These are phyloP conservation scores for Aureobasidium zeae DNA, from an alignment of 2,329 filamentous ascomycete genomes.

Conservation along the genomic window DNA sequence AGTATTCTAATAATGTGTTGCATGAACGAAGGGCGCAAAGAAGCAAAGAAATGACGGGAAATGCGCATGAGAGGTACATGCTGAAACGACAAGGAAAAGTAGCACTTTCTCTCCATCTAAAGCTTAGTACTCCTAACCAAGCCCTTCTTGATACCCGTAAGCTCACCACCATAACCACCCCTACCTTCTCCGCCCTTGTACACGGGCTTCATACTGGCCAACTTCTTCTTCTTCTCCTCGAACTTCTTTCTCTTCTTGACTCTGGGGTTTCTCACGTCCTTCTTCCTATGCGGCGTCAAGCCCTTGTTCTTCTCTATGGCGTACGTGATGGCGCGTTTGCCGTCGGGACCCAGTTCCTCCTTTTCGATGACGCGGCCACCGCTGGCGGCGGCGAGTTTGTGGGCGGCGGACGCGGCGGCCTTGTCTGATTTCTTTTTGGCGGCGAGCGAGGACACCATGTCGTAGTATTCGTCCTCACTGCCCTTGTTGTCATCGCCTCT, in stretches of 20 bases:
- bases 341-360: constrained; percentile 66
- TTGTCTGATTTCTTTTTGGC: constrained; percentile 62
- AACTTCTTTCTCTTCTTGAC: constrained; percentile 98
- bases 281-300: constrained; percentile 76
- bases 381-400: constrained; percentile 45
- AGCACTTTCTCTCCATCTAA: not conserved
- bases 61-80: no score
- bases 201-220: constrained; percentile 72
- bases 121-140: constrained; percentile 91
- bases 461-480: constrained; percentile 63
- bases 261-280: constrained; percentile 87
- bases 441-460: constrained; percentile 66
- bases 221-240: constrained; percentile 95
- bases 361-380: constrained; percentile 55
- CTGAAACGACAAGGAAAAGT: not conserved
- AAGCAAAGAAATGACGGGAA: not conserved
- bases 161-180: constrained; percentile 81
- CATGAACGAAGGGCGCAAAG: no score
- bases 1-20: no score
- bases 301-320: constrained; percentile 98
- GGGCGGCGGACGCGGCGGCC: constrained; percentile 54
- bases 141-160: constrained; percentile 90
- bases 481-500: constrained; percentile 34
- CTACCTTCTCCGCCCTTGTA: constrained; percentile 79
- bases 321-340: constrained; percentile 87